Percentiles rank a stretch among this genome's conserved stretches.
These are phyloP conservation scores for Penicillium sp. DNA, from an alignment of 2,329 filamentous ascomycete species.

Conservation along the genomic window DNA sequence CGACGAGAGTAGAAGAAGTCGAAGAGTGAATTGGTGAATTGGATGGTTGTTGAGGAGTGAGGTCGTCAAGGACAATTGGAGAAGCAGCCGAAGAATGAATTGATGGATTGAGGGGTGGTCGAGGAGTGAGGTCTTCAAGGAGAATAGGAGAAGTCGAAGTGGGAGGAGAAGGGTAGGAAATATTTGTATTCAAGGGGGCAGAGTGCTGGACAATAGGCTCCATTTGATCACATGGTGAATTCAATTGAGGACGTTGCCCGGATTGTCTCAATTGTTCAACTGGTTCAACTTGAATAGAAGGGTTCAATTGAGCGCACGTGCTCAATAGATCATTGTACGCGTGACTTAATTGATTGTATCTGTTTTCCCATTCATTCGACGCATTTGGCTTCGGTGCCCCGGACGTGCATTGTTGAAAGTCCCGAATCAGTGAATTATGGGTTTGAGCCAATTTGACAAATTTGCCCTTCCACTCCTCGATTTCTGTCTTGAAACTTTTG, in stretches of 20 bases:
- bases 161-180: neutral
- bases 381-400: neutral
- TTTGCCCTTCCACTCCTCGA: constrained; percentile 24
- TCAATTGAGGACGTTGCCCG: neutral
- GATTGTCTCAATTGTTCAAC: neutral
- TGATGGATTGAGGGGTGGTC: neutral
- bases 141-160: neutral
- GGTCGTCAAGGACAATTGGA: neutral
- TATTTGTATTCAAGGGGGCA: neutral
- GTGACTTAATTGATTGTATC: neutral
- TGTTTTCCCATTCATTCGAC: neutral
- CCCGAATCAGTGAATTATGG: constrained; percentile 7
- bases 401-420: constrained; percentile 1
- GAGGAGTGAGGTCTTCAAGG: neutral
- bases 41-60: neutral
- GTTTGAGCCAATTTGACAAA: constrained; percentile 18
- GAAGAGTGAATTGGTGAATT: too few species aligned
- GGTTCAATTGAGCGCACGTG: neutral
- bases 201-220: too few species aligned
- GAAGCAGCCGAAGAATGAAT: neutral
- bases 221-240: neutral
- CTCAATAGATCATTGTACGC: neutral
- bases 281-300: neutral
- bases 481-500: constrained; percentile 27
- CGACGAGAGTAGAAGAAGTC: neutral